phyloP scores from a whole-genome alignment of 345 rosid genomes.

The Odontarrhena argentea region DNA sequence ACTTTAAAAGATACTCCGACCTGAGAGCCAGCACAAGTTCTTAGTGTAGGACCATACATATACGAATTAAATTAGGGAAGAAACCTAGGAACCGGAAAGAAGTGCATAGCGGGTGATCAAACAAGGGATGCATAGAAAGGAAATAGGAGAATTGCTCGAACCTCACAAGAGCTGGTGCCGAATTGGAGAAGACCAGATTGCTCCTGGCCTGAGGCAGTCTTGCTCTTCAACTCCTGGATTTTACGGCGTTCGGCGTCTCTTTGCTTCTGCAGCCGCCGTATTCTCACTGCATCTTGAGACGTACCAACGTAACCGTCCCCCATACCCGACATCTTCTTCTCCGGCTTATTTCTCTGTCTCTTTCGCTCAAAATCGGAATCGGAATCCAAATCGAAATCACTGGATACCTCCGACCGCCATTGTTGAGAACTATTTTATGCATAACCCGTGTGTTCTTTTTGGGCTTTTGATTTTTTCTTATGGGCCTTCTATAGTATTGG shows the following conservation, averaged over 20 bases:
- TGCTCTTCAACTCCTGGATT: slow-evolving; percentile 90
- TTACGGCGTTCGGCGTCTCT: slow-evolving; percentile 96
- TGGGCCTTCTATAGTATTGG: slow-evolving; percentile 16
- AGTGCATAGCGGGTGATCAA: not conserved
- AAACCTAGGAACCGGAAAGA: slow-evolving; percentile 19
- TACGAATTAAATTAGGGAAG: not conserved
- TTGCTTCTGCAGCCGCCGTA: slow-evolving; percentile 97
- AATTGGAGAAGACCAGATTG: slow-evolving; percentile 98
- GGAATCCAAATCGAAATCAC: not conserved
- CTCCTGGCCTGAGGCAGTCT: slow-evolving; percentile 77
- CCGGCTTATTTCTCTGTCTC: slow-evolving; percentile 3
- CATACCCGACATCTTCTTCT: slow-evolving; percentile 90
- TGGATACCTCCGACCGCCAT: slow-evolving; percentile 24
- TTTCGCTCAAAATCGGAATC: slow-evolving; percentile 5
- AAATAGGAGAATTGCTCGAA: slow-evolving; percentile 20
- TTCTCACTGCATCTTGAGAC: slow-evolving; percentile 97
- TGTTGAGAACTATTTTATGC: not conserved
- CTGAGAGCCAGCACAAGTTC: slow-evolving; percentile 7
- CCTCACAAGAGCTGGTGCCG: slow-evolving; percentile 96
- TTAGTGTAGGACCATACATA: not conserved
- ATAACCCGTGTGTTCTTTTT: not conserved
- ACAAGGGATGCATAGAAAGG: not conserved
- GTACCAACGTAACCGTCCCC: slow-evolving; percentile 99
- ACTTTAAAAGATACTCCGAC: not conserved
- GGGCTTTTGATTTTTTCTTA: slow-evolving; percentile 15